phyloP scores from a whole-genome alignment of 2,329 filamentous ascomycete genomes.

The Penicillium sp. region DNA sequence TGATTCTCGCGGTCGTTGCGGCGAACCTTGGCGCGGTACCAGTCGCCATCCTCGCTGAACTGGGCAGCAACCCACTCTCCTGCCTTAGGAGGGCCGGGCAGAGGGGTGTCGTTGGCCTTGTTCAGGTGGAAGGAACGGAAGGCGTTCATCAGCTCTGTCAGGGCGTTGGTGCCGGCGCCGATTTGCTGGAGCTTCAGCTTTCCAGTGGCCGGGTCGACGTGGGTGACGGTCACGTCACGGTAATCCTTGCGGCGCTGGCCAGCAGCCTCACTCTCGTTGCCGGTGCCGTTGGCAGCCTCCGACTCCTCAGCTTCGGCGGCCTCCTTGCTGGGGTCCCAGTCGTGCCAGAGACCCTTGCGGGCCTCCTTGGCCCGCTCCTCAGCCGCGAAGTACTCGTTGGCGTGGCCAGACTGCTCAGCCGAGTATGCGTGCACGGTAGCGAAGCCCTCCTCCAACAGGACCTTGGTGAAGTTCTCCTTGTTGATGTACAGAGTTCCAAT shows the following conservation, averaged over 20 bases:
- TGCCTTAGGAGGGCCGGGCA: slow-evolving; percentile 77
- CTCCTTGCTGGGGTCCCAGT: slow-evolving; percentile 90
- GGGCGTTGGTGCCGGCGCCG: slow-evolving; percentile 76
- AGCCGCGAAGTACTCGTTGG: slow-evolving; percentile 79
- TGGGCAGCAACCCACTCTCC: slow-evolving; percentile 89
- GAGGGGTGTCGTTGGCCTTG: slow-evolving; percentile 71
- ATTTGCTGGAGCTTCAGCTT: slow-evolving; percentile 90
- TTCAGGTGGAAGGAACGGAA: slow-evolving; percentile 91
- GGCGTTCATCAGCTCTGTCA: slow-evolving; percentile 84
- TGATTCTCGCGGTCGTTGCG: slow-evolving; percentile 89
- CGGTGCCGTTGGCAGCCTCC: slow-evolving; percentile 49
- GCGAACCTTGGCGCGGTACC: slow-evolving; percentile 90
- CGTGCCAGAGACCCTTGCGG: slow-evolving; percentile 84
- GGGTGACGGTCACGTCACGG: slow-evolving; percentile 87
- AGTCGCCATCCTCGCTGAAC: slow-evolving; percentile 84
- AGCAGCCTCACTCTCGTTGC: slow-evolving; percentile 55
- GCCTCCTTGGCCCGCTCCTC: slow-evolving; percentile 87
- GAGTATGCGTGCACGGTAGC: slow-evolving; percentile 92
- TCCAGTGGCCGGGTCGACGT: slow-evolving; percentile 73
- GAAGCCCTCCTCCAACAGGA: slow-evolving; percentile 88
- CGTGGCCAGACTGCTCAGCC: slow-evolving; percentile 90
- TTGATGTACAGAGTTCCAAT: slow-evolving; percentile 92
- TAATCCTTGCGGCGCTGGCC: slow-evolving; percentile 75
- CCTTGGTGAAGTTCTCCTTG: slow-evolving; percentile 92
- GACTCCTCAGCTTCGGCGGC: slow-evolving; percentile 56